A percentile compares a stretch with the other conserved stretches of the same genome.
These are phyloP conservation scores for Pseudoscleropodium purum DNA, from an alignment of 225 moss, liverwort and hornwort genomes.

Conservation along the genomic window DNA sequence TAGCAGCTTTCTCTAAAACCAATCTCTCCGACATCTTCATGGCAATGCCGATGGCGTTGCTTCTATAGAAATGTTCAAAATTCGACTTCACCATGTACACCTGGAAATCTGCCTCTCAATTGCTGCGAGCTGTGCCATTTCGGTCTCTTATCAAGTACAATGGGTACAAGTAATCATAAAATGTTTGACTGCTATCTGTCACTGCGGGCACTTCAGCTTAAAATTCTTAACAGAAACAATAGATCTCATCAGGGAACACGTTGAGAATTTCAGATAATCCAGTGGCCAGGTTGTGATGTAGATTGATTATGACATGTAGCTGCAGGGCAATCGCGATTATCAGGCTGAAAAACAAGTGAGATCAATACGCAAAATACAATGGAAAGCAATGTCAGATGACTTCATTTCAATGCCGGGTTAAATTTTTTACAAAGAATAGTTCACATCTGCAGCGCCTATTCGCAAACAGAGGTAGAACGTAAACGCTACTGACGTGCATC, in stretches of 20 bases:
- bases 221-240: neutral
- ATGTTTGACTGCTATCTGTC: neutral
- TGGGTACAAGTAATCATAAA: neutral
- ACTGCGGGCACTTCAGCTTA: neutral
- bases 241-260: neutral
- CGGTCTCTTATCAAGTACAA: neutral
- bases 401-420: neutral
- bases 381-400: neutral
- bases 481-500: neutral
- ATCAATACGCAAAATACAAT: neutral
- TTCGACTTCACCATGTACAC: neutral
- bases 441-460: neutral
- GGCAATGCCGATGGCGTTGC: neutral
- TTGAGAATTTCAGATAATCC: too few relatives aligned
- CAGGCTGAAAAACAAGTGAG: neutral
- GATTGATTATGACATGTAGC: neutral
- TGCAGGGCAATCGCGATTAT: neutral
- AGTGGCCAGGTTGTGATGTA: neutral
- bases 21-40: neutral
- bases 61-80: neutral
- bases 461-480: neutral
- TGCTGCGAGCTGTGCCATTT: neutral
- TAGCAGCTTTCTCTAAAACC: neutral
- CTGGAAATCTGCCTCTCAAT: neutral
- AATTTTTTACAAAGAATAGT: neutral